Evolutionary conservation across 352 stramenopile species (phyloP), one percentile per base, ranked within the genome.

Genomic region (Pythium grandisporangium): DNA sequence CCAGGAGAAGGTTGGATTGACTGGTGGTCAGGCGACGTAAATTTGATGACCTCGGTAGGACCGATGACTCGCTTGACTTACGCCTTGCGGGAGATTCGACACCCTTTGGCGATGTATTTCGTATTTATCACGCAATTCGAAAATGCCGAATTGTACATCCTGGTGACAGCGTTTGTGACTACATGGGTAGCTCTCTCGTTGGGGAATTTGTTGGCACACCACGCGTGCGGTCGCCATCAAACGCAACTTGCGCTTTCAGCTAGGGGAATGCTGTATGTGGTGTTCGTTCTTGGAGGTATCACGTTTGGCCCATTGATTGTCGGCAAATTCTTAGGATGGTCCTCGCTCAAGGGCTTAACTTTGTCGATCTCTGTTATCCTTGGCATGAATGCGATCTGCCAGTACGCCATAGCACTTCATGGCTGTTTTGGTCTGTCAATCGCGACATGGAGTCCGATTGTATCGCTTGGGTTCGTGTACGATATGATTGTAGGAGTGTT

Each of bases 401-500:
- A 93, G 43, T 89, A 84, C 37, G 62, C 61, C 0, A 37, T 93
- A 12, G 70, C 77, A 22, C 58, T 86, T 21, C 74, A 93, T 41
- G 79, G 79, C 5, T 52, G 64, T 4, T 74, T 70, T 6, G 72
- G 74, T 5, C 52, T 90, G 25, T 56, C 71, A 16, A 57, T 90
- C 14, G 74, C 76, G 2, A 67, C 76, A 55, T 90, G 63, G 58
- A 73, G 67, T 30, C 74, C 77, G 11, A 58, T 93, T 19, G 61
- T 84, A 22, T 43, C 63, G 20, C 61, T 93, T n/a, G 78, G 80
- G 1, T 93, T 91, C 43, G 40, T 93, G n/a, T 81, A 88, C 55
- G 80, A 93, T 48, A 84, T 89, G 66, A 53, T 93, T 17, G 72
- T 91, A 3, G 77, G 80, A 13, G 29, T 87, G 17, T 84, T 90